Evolutionary conservation across 495 filamentous ascomycete genomes (phyloP), one percentile per base, ranked within the genome.

Genomic region (Penicillium odoratum): DNA sequence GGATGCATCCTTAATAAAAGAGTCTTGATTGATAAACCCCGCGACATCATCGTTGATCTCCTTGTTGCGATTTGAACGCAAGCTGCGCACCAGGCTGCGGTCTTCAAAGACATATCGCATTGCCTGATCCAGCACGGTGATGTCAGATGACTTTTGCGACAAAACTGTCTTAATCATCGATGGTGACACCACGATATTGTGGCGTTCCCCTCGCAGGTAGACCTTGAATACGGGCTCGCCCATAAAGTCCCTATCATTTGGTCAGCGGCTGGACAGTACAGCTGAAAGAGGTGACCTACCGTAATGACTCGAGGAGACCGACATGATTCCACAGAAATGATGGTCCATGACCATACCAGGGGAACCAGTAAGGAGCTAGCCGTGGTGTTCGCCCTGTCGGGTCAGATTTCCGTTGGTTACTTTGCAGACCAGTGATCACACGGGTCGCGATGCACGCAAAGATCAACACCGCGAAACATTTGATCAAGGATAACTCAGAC

Each of bases 281-380:
- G 9, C 13, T 8, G 16, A 51, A 25, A 15, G 11, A 16, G 29
- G 28, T 11, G 11, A 73, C 72, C 31, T 64, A 85, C 79, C 72
- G 71, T 6, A 73, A 58, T 53, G 71, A 61, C 31, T 63, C 60
- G 11, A 82, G 56, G 48, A 82, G 78, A 7, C 61, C 57, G 16
- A 77, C 69, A 64, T 76, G 71, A 51, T 78, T 63, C 64, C 77
- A 74, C 15, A 77, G 57, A 63, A 84, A 74, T 18, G 74, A 69
- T 26, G 77, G 53, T 11, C 77, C 69, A 72, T 88, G 84, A 40
- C 84, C 81, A 2, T 86, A 36, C 57, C 77, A 72, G 11, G 84
- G 84, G 7, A 86, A 53, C 82, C 82, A 88, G 69, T 87, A 88
- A 11, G 85, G 83, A 9, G 77, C 52, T 34, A 69, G 60, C 58